A percentile compares a stretch with the other conserved stretches of the same genome.
phyloP scores from a whole-genome alignment of 1,284 basidiomycete species.

The Pascua guehoae region DNA sequence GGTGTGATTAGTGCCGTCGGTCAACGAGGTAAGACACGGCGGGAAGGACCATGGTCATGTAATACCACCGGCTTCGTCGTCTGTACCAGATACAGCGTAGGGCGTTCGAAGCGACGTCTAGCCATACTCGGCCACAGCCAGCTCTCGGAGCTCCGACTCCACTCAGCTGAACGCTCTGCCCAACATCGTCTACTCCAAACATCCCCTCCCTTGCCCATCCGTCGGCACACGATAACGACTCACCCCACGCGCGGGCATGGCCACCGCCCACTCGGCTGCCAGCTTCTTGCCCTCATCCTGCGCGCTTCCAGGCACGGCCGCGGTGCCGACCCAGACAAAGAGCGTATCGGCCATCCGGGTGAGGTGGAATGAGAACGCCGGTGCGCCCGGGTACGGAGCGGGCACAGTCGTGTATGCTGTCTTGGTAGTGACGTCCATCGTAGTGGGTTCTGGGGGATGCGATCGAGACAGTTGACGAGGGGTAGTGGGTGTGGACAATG shows the following conservation, averaged over 20 bases:
- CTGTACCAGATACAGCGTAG: not conserved
- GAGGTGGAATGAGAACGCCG: slow-evolving; percentile 65
- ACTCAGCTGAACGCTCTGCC: too few species aligned
- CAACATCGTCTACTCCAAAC: not conserved
- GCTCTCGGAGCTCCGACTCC: not conserved
- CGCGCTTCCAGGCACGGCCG: slow-evolving; percentile 23
- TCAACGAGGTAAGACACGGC: too few species aligned
- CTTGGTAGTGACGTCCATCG: slow-evolving; percentile 10
- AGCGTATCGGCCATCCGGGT: slow-evolving; percentile 68
- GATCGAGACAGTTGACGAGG: too few species aligned
- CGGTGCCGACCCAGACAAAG: slow-evolving; percentile 74
- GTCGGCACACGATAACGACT: slow-evolving; percentile 16
- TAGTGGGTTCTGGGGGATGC: too few species aligned
- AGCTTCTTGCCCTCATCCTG: slow-evolving; percentile 54
- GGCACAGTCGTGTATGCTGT: slow-evolving; percentile 32
- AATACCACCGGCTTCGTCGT: not conserved
- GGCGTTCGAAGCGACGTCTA: too few species aligned
- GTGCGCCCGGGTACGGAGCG: slow-evolving; percentile 45
- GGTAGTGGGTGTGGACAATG: too few species aligned
- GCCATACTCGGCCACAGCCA: too few species aligned
- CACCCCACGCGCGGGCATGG: slow-evolving; percentile 63
- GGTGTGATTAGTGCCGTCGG: not conserved
- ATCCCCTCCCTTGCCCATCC: not conserved
- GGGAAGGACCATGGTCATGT: too few species aligned
- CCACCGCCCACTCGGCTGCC: slow-evolving; percentile 75